Base-by-base conservation (phyloP, 495 filamentous ascomycete genomes). In the Pseudomonodictys pantanalensis region DNA sequence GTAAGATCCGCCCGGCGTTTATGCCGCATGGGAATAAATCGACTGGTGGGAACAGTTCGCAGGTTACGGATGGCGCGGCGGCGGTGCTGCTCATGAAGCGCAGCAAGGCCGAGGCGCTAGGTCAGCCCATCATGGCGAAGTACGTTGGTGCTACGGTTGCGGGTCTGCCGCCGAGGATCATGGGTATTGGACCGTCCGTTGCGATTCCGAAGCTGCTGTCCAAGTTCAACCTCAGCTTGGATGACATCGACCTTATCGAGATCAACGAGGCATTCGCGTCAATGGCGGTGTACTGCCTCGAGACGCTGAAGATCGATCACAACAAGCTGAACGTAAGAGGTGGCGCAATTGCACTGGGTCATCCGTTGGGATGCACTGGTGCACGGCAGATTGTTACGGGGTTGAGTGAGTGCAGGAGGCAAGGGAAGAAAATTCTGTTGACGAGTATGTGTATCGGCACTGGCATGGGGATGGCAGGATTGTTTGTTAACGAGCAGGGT, bases 211-310 rank as follows among this genome's bases (percentile, higher is more conserved):
- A 98, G 81, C 81, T 98, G 32, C 78, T 98, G 44, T 74, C 73
- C 69, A 86, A 95, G 77, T 86, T 85, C 83, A 82, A 85, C 69
- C 71, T 98, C 60, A 79, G 77, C n/a, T 78, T 95, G 50, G 77
- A 85, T 44, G 92, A 98, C 57, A 81, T 91, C 58, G 93, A 98
- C 65, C 80, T 98, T 43, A 83, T 89, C 63, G 93, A 98, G 80
- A 76, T 98, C 68, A 98, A 98, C 75, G 93, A 98, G 81, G 93
- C 93, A 1, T 98, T 98, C 64, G 93, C 92, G 24, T 90, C 86
- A 26, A 98, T 98, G 92, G 92, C 89, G 1, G 91, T 96, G 2
- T 98, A 96, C 79, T 96, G 91, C 76, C 71, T 87, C 18, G 79
- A 92, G 55, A 83, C 79, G 54, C 80, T 97, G 29, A 84, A 84